A percentile compares a stretch with the other conserved stretches of the same genome.
Conservation (phyloP, 2,329 filamentous ascomycete species). For the Colletotrichum abscissum region DNA sequence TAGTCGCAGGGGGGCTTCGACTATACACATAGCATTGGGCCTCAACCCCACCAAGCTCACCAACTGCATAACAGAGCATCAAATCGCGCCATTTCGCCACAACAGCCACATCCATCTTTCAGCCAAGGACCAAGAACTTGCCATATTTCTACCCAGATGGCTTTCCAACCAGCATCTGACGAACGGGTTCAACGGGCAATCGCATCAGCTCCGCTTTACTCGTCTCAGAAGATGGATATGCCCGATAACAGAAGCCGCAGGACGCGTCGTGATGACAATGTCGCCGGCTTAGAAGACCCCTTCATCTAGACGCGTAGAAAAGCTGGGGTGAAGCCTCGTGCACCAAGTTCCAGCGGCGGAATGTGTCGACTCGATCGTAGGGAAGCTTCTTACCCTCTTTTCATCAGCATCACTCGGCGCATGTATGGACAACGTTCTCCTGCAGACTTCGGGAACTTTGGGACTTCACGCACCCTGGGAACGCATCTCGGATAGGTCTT, state of each 20-base stretch:
- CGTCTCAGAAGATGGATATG: slow-evolving; percentile 1
- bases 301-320: slow-evolving; percentile 22
- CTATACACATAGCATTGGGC: slow-evolving; percentile 10
- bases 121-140: slow-evolving; percentile 16
- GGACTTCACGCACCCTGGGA: neutral
- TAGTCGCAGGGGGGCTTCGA: slow-evolving; percentile 27
- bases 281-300: slow-evolving; percentile 28
- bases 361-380: neutral
- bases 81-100: slow-evolving; percentile 9
- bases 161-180: slow-evolving; percentile 11
- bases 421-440: slow-evolving; percentile 13
- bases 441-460: neutral
- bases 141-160: slow-evolving; percentile 18
- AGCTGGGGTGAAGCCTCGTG: neutral
- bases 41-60: neutral
- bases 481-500: neutral
- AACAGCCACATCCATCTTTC: slow-evolving; percentile 5
- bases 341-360: neutral
- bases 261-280: slow-evolving; percentile 8
- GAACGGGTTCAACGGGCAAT: slow-evolving; percentile 19
- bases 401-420: slow-evolving; percentile 32
- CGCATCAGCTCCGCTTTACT: slow-evolving; percentile 23
- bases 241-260: neutral
- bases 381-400: slow-evolving; percentile 3
- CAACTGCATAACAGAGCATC: slow-evolving; percentile 11